Conservation (phyloP, 768 basidiomycete genomes). For the Calocera viscosa region DNA sequence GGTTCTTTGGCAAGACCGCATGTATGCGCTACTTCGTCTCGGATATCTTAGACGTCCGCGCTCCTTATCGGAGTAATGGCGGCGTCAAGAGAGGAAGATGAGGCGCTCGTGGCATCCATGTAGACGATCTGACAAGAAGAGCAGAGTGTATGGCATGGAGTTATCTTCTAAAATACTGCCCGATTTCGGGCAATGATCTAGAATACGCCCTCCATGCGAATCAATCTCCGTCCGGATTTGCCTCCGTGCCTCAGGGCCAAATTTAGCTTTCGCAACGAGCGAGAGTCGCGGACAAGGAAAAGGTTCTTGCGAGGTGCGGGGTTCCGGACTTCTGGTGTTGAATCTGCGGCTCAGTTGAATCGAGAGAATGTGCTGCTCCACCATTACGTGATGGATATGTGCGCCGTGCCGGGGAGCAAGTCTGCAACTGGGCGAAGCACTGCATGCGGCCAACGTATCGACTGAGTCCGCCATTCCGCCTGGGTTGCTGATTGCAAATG, state of each 20-base stretch:
- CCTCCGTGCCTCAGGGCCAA: not conserved
- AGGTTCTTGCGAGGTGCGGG: not conserved
- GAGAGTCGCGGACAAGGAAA: constrained; percentile 6
- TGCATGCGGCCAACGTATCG: constrained; percentile 68
- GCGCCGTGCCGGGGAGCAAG: constrained; percentile 96
- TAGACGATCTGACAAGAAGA: too few relatives aligned
- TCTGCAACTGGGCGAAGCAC: constrained; percentile 92
- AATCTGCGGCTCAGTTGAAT: not conserved
- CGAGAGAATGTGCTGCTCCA: constrained; percentile 69
- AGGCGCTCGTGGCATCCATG: too few relatives aligned
- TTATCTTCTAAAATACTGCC: too few relatives aligned
- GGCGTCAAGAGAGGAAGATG: too few relatives aligned
- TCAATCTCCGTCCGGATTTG: too few relatives aligned
- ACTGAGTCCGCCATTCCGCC: constrained; percentile 44
- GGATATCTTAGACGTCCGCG: too few relatives aligned
- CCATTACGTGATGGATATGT: constrained; percentile 93
- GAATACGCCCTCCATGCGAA: too few relatives aligned
- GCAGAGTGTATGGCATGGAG: too few relatives aligned
- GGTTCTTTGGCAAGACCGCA: too few relatives aligned
- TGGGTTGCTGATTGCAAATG: constrained; percentile 88
- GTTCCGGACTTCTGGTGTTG: not conserved
- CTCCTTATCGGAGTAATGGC: too few relatives aligned
- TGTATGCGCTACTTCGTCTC: too few relatives aligned
- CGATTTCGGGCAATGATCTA: too few relatives aligned
- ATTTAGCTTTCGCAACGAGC: not conserved